Base-by-base conservation (phyloP, 2,329 filamentous ascomycete species). In the Ciborinia camelliae region DNA sequence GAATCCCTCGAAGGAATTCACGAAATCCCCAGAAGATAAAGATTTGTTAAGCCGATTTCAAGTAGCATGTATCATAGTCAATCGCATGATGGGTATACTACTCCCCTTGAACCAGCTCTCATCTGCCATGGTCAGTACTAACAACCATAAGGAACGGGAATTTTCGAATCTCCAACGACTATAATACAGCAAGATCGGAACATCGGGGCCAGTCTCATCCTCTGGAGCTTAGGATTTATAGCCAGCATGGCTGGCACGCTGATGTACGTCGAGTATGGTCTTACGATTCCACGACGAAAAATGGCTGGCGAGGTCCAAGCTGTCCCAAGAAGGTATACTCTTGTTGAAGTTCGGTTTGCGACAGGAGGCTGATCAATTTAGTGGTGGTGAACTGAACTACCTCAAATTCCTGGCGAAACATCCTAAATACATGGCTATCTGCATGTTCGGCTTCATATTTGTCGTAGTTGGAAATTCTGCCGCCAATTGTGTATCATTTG, bases 101-200 rank as follows among this genome's bases (percentile, higher is more conserved):
- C 20, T 15, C 15, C 9, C 10, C 9, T 4, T 9, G 10, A 15
- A 18, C 3, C 2, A 9, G 2, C n/a, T 32, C 15, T 18, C 12
- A n/a, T 37, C 18, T 39, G 32, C n/a, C 23, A 18, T 8, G 2
- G 5, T 26, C 4, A 45, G 14, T 50, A 12, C 32, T 63, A 12
- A 51, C 35, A 45, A 9, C 26, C 66, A 48, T 60, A 47, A 70
- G 71, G 71, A 15, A 69, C 67, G 18, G 71, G 71, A 2, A 73
- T 73, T 7, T 73, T 73, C 58, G 66, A 68, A 35, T 66, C 76
- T 83, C 89, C 89, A 0, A 87, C 88, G 0, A 81, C 85, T 9
- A 89, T 70, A 8, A 64, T 70, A 43, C 39, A 52, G 35, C 64
- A 62, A 35, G 66, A 68, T 85, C 2, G 82, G 83, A 63, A 81